A percentile compares a stretch with the other conserved stretches of the same genome.
Evolutionary conservation across 2,329 filamentous ascomycete species (phyloP).

Genomic region (Bipolaris sorokiniana): DNA sequence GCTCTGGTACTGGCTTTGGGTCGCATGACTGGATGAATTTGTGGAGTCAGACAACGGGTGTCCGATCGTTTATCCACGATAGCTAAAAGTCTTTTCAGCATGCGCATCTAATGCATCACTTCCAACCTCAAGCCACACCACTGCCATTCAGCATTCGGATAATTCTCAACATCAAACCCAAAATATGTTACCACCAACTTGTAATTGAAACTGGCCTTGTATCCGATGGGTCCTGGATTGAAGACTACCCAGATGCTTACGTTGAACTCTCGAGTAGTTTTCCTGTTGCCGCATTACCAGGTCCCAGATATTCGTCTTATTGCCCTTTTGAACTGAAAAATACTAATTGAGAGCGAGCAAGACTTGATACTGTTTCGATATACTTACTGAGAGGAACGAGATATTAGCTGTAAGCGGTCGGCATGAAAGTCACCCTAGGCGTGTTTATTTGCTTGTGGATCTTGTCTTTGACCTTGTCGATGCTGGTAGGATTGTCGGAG

Average conservation of each 20-base stretch:
- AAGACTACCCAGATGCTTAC: constrained; percentile 17
- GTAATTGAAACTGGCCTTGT: constrained; percentile 17
- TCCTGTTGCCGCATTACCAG: constrained; percentile 11
- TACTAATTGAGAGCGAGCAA: constrained; percentile 16
- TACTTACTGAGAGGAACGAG: constrained; percentile 15
- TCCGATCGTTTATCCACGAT: constrained; percentile 13
- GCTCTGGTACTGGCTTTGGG: too few species aligned
- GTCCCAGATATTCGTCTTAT: constrained; percentile 15
- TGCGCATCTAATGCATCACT: constrained; percentile 12
- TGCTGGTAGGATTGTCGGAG: constrained; percentile 7
- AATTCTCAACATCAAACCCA: constrained; percentile 14
- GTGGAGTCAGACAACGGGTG: not conserved
- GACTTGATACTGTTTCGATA: constrained; percentile 7
- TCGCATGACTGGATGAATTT: not conserved
- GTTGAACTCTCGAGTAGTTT: constrained; percentile 3
- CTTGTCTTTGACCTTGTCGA: constrained; percentile 17
- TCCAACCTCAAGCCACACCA: constrained; percentile 9
- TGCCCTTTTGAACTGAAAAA: constrained; percentile 14
- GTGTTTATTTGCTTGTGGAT: constrained; percentile 22
- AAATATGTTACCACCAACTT: constrained; percentile 6
- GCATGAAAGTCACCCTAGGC: constrained; percentile 6
- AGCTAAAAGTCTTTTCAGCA: constrained; percentile 18
- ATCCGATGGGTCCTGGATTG: constrained; percentile 16
- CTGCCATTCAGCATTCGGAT: constrained; percentile 9
- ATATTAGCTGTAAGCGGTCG: constrained; percentile 21